These are phyloP conservation scores for Thuidium tamariscinum DNA, from an alignment of 225 moss, liverwort and hornwort genomes.

Conservation along the genomic window DNA sequence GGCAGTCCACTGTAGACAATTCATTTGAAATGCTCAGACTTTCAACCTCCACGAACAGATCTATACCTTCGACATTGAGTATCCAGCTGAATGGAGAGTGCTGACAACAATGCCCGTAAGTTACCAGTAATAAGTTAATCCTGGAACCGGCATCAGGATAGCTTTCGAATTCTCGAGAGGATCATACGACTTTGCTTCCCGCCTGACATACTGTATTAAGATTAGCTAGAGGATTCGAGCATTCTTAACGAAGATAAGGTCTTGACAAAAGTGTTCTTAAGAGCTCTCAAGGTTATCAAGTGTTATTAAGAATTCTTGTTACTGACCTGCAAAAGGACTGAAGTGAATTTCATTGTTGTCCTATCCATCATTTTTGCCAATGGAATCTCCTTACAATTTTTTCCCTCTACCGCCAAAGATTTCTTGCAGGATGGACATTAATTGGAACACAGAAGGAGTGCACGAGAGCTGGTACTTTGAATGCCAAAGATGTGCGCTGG, in stretches of 20 bases:
- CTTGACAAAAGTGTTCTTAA: neutral
- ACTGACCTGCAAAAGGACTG: neutral
- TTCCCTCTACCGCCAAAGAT: neutral
- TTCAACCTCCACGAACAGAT: neutral
- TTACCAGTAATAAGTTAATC: neutral
- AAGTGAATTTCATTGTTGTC: neutral
- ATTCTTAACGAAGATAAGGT: neutral
- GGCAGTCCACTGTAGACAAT: neutral
- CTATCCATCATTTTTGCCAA: neutral
- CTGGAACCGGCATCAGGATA: neutral
- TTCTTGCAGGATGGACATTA: neutral
- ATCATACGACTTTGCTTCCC: neutral
- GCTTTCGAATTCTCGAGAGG: neutral
- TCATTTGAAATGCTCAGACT: neutral
- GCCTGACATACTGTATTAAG: neutral
- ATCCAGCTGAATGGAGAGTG: neutral
- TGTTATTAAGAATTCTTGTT: neutral
- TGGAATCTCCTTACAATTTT: neutral
- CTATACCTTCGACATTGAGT: neutral
- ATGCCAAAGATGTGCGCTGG: constrained; percentile 1
- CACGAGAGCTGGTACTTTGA: constrained; percentile 10
- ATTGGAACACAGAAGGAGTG: neutral
- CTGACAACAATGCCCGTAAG: neutral
- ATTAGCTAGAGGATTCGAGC: neutral
- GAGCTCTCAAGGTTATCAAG: neutral